These are phyloP conservation scores for Chlamydomonas applanata DNA, from an alignment of 139 green algal genomes.

Conservation along the genomic window DNA sequence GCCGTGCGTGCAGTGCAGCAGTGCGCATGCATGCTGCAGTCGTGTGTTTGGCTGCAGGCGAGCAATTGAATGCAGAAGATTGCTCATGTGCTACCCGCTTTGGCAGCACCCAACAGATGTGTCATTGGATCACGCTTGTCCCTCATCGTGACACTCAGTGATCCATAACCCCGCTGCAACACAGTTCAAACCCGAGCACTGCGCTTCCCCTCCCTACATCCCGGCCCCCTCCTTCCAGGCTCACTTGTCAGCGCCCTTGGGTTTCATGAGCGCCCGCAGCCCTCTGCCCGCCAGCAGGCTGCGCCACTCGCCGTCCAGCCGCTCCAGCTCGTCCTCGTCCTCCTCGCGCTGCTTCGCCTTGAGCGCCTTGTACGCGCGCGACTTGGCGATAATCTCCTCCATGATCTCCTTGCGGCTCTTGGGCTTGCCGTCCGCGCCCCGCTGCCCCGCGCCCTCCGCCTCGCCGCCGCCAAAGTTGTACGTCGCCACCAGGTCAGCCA, in stretches of 20 bases:
- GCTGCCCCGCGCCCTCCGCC: slow-evolving; percentile 16
- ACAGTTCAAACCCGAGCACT: too few species aligned
- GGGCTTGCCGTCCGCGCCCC: slow-evolving; percentile 37
- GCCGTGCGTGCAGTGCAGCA: too few species aligned
- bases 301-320: slow-evolving; percentile 37
- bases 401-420: slow-evolving; percentile 85
- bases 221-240: not conserved
- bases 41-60: not conserved
- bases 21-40: not conserved
- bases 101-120: too few species aligned
- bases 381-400: slow-evolving; percentile 97
- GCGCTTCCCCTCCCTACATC: too few species aligned
- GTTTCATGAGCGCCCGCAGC: slow-evolving; percentile 22
- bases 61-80: slow-evolving; percentile 18
- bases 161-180: too few species aligned
- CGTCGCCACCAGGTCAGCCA: slow-evolving; percentile 53
- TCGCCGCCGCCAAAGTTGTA: slow-evolving; percentile 77
- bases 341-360: slow-evolving; percentile 82
- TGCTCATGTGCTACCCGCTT: not conserved
- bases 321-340: slow-evolving; percentile 72
- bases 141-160: too few species aligned
- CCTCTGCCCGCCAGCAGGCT: too few species aligned
- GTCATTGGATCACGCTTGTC: too few species aligned
- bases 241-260: slow-evolving; percentile 18
- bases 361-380: slow-evolving; percentile 77